Conservation (phyloP, 2,329 filamentous ascomycete species). For the Cordyceps tenuipes region DNA sequence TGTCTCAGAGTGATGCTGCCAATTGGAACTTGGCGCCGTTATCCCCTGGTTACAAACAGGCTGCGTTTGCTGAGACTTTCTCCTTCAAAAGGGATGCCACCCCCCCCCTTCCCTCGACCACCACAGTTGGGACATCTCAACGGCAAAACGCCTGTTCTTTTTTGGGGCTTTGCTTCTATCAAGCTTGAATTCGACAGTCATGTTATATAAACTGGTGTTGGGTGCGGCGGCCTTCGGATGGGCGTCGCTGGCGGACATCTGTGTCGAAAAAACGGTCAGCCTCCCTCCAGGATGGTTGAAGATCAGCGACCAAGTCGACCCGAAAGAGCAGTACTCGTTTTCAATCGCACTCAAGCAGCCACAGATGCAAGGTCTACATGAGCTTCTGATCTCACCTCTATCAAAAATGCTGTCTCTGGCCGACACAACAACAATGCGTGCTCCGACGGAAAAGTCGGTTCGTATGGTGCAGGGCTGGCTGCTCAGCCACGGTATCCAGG, state of each 20-base stretch:
- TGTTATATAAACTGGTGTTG: slow-evolving; percentile 2
- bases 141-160: too few relatives aligned
- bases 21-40: too few relatives aligned
- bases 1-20: neutral
- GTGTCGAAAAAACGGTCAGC: slow-evolving; percentile 7
- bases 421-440: slow-evolving; percentile 29
- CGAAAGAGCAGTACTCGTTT: slow-evolving; percentile 16
- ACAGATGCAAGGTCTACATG: slow-evolving; percentile 10
- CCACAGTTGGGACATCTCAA: neutral
- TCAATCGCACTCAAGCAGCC: slow-evolving; percentile 15
- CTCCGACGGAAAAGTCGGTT: slow-evolving; percentile 26
- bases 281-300: slow-evolving; percentile 11
- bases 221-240: slow-evolving; percentile 7
- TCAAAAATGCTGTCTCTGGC: slow-evolving; percentile 25
- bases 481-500: slow-evolving; percentile 26
- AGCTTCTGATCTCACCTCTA: slow-evolving; percentile 17
- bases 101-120: too few relatives aligned
- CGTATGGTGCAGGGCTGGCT: slow-evolving; percentile 35
- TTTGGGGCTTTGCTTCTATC: neutral
- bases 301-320: slow-evolving; percentile 16
- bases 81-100: neutral
- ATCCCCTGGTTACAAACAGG: neutral
- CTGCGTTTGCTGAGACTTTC: neutral
- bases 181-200: neutral
- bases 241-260: slow-evolving; percentile 4